A percentile compares a stretch with the other conserved stretches of the same genome.
Conservation (phyloP, 768 basidiomycete species). For the Antrodiella citrinella region DNA sequence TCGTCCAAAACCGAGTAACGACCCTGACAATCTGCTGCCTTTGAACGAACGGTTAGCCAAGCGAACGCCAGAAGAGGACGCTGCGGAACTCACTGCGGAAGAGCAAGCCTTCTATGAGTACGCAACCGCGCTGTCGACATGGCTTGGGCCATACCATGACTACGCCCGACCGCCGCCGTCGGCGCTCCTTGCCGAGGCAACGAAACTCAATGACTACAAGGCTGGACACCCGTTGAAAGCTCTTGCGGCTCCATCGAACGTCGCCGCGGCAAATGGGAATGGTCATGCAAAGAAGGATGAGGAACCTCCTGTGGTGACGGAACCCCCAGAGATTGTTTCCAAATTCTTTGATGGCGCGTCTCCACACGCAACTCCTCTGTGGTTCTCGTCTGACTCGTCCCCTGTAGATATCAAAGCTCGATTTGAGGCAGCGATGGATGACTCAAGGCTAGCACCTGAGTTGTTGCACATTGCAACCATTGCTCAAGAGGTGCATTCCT, state of each 20-base stretch:
- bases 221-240: constrained; percentile 62
- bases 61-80: constrained; percentile 40
- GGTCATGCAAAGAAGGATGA: constrained; percentile 60
- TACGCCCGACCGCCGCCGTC: constrained; percentile 62
- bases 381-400: neutral
- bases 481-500: constrained; percentile 61
- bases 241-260: constrained; percentile 38
- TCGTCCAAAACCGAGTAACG: constrained; percentile 56
- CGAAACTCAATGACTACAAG: constrained; percentile 64
- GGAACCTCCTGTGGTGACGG: constrained; percentile 56
- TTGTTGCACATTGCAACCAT: constrained; percentile 68
- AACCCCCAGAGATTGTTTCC: constrained; percentile 45
- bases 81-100: constrained; percentile 61
- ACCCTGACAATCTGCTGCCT: constrained; percentile 40
- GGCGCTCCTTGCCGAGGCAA: constrained; percentile 66
- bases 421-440: constrained; percentile 36
- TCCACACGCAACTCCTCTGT: neutral
- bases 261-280: constrained; percentile 36
- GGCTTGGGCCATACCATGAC: constrained; percentile 74
- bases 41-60: constrained; percentile 51
- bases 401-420: constrained; percentile 45
- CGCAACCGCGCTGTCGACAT: constrained; percentile 54
- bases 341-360: constrained; percentile 57
- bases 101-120: constrained; percentile 54
- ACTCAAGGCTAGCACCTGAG: constrained; percentile 37